Evolutionary conservation across 176 grass and related monocot genomes (phyloP).

Genomic region (Avena eriantha): DNA sequence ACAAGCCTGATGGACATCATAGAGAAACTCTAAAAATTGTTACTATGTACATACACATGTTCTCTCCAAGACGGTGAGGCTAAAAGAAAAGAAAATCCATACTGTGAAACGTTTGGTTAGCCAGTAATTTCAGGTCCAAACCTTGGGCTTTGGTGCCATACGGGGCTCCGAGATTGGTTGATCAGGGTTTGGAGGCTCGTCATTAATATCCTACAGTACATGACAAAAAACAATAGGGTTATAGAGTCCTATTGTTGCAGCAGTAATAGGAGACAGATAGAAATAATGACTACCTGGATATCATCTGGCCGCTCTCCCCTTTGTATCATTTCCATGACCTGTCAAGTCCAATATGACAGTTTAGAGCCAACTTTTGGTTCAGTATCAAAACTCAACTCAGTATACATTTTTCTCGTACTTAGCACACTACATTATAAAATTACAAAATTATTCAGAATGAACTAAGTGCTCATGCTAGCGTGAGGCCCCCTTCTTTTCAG

Average conservation of each 20-base stretch:
- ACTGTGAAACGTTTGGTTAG: slow-evolving; percentile 6
- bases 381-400: not conserved
- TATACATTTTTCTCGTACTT: not conserved
- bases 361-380: not conserved
- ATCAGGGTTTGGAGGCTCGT: slow-evolving; percentile 64
- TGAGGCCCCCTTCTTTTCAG: no score
- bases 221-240: slow-evolving; percentile 3
- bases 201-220: slow-evolving; percentile 57
- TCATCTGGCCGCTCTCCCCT: slow-evolving; percentile 71
- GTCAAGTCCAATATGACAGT: slow-evolving; percentile 35
- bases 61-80: slow-evolving; percentile 15
- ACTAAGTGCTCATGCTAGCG: not conserved
- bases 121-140: slow-evolving; percentile 20
- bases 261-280: slow-evolving; percentile 3
- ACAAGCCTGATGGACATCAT: not conserved
- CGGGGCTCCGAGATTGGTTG: slow-evolving; percentile 62
- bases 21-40: not conserved
- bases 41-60: not conserved
- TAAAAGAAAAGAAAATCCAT: not conserved
- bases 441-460: not conserved
- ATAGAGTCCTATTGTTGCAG: slow-evolving; percentile 8
- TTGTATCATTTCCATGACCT: slow-evolving; percentile 78
- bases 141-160: slow-evolving; percentile 72
- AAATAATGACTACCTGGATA: slow-evolving; percentile 54
- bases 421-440: not conserved